phyloP scores from a whole-genome alignment of 2,329 filamentous ascomycete genomes.

The Raffaelea ambrosiae region DNA sequence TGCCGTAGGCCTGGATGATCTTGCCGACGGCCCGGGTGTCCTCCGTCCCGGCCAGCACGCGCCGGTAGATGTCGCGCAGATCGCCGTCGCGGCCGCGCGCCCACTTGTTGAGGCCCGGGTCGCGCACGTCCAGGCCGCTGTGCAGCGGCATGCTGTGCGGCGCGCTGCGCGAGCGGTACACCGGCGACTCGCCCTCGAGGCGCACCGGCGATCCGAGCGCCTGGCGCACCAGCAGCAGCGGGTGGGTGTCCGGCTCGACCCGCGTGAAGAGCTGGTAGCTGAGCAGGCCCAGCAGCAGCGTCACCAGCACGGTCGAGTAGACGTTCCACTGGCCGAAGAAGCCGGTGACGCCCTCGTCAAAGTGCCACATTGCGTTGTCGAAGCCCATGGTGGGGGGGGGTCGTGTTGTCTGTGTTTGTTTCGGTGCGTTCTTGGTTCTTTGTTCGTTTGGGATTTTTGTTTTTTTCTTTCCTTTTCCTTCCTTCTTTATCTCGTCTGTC shows the following conservation, averaged over 20 bases:
- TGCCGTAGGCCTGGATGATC: slow-evolving; percentile 72
- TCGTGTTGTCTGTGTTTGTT: background rate
- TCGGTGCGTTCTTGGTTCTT: too few species aligned
- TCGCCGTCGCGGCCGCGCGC: slow-evolving; percentile 77
- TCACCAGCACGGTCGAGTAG: slow-evolving; percentile 65
- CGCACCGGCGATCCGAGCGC: slow-evolving; percentile 69
- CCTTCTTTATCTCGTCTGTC: too few species aligned
- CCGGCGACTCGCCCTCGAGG: slow-evolving; percentile 73
- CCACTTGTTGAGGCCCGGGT: slow-evolving; percentile 73
- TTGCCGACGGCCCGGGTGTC: slow-evolving; percentile 50
- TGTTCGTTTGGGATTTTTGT: too few species aligned
- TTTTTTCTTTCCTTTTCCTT: too few species aligned
- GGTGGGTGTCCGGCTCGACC: slow-evolving; percentile 83
- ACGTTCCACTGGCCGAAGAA: slow-evolving; percentile 74
- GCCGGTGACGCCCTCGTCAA: slow-evolving; percentile 63
- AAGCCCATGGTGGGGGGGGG: slow-evolving; percentile 29
- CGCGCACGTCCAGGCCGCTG: slow-evolving; percentile 72
- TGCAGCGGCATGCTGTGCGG: slow-evolving; percentile 79
- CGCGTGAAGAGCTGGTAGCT: slow-evolving; percentile 62
- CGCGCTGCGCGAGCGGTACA: slow-evolving; percentile 75
- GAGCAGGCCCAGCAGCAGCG: slow-evolving; percentile 57
- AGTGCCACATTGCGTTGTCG: slow-evolving; percentile 51
- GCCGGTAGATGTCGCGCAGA: slow-evolving; percentile 82
- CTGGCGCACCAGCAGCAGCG: slow-evolving; percentile 82
- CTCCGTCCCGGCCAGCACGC: slow-evolving; percentile 56